These are phyloP conservation scores for Novymonas esmeraldas DNA, from an alignment of 208 protist species.

Conservation along the genomic window DNA sequence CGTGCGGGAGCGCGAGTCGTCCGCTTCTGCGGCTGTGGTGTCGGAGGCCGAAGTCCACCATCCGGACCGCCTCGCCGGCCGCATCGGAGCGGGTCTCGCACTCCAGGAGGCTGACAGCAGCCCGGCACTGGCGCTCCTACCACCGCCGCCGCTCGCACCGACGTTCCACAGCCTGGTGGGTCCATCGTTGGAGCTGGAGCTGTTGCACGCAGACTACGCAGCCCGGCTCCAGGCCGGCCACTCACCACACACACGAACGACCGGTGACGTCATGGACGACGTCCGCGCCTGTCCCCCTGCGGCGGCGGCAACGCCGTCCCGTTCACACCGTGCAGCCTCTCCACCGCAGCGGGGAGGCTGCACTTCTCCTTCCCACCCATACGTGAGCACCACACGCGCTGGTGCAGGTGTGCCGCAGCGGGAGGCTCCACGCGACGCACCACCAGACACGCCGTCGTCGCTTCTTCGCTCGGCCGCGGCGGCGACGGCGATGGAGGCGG, in stretches of 20 bases:
- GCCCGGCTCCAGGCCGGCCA: conserved; percentile 3
- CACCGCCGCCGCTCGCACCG: not conserved
- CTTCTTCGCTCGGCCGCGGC: conserved; percentile 14
- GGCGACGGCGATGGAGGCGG: conserved; percentile 4
- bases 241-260: too few species aligned
- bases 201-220: conserved; percentile 7
- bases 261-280: too few species aligned
- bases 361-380: conserved; percentile 1
- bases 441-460: not conserved
- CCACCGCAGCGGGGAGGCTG: not conserved
- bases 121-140: not conserved
- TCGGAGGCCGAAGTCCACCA: not conserved
- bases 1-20: not conserved
- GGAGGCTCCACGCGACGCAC: not conserved
- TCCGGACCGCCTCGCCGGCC: not conserved
- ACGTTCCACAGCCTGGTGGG: conserved; percentile 13
- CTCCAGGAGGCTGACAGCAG: too few species aligned
- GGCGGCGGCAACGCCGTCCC: not conserved
- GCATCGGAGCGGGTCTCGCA: too few species aligned
- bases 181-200: not conserved
- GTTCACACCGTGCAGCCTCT: not conserved
- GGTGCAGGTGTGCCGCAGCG: too few species aligned
- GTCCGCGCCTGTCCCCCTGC: too few species aligned
- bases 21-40: not conserved
- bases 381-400: not conserved